Base-by-base conservation (phyloP, 352 stramenopile species). In the Globisporangium acanthophoron region DNA sequence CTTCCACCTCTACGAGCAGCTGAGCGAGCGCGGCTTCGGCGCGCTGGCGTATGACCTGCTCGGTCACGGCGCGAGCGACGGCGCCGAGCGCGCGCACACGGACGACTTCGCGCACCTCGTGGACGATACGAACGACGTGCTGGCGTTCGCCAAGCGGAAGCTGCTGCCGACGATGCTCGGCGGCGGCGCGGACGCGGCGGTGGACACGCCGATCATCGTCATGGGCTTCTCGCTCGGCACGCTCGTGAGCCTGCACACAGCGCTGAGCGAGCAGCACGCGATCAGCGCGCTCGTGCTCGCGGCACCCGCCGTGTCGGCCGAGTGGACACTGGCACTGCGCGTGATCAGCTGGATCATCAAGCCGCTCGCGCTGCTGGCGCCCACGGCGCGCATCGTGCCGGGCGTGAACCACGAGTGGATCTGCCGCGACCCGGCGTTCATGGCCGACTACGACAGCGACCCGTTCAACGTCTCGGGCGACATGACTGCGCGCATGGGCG, bases 11-110 rank as follows among this genome's bases (percentile, higher is more conserved):
- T 82, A 76, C 54, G 70, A 73, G 58, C 66, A 59, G 6, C 59
- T 85, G 15, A 75, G 71, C 49, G 52, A 52, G 31, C 39, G 47
- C n/a, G 66, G 67, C 51, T 80, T 81, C 41, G 76, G 68, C 21
- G 73, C 81, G 0, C 37, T 78, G 21, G 72, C 73, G 18, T 82
- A 80, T 48, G 76, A 85, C 46, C 53, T 78, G n/a, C 40, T 83
- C 18, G 69, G 65, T 51, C 73, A 85, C 54, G 76, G 76, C 15
- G 44, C 59, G 15, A 85, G 76, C 33, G 73, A 80, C 57, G 63
- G 70, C 18, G 55, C 58, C 18, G 52, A 71, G 31, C 59, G 74
- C 35, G 70, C 67, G 5, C 70, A 81, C 53, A 64, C 57, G 31
- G 45, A 63, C 16, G 63, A 54, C 24, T 81, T 81, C 55, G 67